Percentiles rank a stretch among this genome's conserved stretches.
Evolutionary conservation across 2,329 filamentous ascomycete species (phyloP).

Genomic region (Fusarium dlaminii): DNA sequence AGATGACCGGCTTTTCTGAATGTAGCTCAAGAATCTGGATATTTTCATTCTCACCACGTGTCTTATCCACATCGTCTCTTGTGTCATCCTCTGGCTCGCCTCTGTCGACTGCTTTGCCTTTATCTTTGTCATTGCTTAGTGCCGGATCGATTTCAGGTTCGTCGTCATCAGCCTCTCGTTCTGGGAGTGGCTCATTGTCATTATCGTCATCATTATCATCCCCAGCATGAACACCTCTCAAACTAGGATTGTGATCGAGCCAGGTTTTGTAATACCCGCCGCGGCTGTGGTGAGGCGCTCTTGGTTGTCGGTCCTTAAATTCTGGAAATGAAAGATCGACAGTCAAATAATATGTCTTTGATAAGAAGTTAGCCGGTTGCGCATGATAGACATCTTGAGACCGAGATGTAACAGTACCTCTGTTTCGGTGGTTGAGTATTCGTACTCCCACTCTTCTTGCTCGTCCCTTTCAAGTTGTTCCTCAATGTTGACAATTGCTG

Average conservation of each 20-base stretch:
- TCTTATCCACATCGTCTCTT: constrained; percentile 29
- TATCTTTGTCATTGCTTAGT: constrained; percentile 35
- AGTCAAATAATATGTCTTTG: constrained; percentile 70
- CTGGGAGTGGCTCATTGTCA: constrained; percentile 46
- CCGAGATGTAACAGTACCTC: constrained; percentile 55
- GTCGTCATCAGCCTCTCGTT: constrained; percentile 49
- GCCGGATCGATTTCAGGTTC: constrained; percentile 39
- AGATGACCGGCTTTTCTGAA: constrained; percentile 77
- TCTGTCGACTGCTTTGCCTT: constrained; percentile 29
- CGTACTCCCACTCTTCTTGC: constrained; percentile 73
- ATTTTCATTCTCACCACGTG: constrained; percentile 42
- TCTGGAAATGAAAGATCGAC: constrained; percentile 70
- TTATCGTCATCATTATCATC: constrained; percentile 45
- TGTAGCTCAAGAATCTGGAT: constrained; percentile 89
- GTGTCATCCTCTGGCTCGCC: constrained; percentile 9
- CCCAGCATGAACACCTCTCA: constrained; percentile 16
- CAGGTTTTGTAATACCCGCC: constrained; percentile 60
- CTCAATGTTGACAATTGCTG: constrained; percentile 44
- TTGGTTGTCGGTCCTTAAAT: constrained; percentile 58
- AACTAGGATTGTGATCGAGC: constrained; percentile 46
- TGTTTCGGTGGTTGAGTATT: constrained; percentile 71
- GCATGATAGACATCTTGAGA: not conserved
- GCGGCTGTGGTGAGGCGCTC: constrained; percentile 50
- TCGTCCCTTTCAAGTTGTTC: constrained; percentile 49
- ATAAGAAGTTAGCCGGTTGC: constrained; percentile 12